Percentiles rank a stretch among this genome's conserved stretches.
Evolutionary conservation across 78 protist genomes (phyloP).

Genomic region (Dictyostelium capitatum): DNA sequence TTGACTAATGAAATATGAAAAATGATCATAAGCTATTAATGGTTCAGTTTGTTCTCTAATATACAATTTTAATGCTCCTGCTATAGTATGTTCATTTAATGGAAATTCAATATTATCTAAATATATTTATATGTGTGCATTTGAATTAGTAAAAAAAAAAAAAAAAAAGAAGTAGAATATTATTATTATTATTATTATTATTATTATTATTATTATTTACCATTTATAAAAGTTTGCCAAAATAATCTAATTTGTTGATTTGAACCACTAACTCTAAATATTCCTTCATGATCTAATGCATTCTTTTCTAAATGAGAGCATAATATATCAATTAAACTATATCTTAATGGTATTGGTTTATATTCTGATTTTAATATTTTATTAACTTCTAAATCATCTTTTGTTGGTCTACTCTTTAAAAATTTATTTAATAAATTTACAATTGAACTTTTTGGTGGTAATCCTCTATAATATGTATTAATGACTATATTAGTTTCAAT

Average conservation of each 20-base stretch:
- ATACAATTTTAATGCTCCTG: slow-evolving; percentile 74
- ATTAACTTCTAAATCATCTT: slow-evolving; percentile 46
- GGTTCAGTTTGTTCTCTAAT: slow-evolving; percentile 71
- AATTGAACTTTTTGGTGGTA: slow-evolving; percentile 27
- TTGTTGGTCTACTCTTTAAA: slow-evolving; percentile 62
- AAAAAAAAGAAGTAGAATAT: too few species aligned
- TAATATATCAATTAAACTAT: slow-evolving; percentile 23
- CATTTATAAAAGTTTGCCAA: slow-evolving; percentile 53
- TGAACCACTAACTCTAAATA: slow-evolving; percentile 61
- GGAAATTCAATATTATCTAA: slow-evolving; percentile 52
- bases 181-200: background rate
- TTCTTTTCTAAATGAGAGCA: slow-evolving; percentile 41
- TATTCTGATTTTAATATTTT: slow-evolving; percentile 40
- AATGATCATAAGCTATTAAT: slow-evolving; percentile 33
- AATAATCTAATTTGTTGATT: slow-evolving; percentile 48
- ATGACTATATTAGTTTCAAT: too few species aligned
- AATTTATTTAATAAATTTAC: slow-evolving; percentile 57
- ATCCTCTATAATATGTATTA: too few species aligned
- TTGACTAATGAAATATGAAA: slow-evolving; percentile 18
- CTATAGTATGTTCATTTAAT: slow-evolving; percentile 31
- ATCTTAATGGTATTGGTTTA: slow-evolving; percentile 60
- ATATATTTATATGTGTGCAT: background rate
- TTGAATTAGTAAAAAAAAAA: background rate
- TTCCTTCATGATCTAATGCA: slow-evolving; percentile 43
- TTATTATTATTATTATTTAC: background rate